phyloP scores from a whole-genome alignment of 2,329 filamentous ascomycete species.

The Phialemoniopsis sp. region DNA sequence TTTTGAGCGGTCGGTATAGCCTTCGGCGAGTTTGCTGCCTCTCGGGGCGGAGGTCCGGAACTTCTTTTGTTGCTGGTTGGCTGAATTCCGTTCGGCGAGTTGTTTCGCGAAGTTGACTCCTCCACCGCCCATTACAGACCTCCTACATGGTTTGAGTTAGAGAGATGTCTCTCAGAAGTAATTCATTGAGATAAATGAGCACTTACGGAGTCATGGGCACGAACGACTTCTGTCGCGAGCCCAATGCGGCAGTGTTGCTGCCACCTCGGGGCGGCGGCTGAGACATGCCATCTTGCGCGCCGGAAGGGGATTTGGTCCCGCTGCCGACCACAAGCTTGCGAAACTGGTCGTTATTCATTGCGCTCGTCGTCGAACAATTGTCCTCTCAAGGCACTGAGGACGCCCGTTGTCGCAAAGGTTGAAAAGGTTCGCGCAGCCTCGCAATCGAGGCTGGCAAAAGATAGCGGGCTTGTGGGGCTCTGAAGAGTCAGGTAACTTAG shows the following conservation, averaged over 20 bases:
- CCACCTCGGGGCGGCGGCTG: conserved; percentile 18
- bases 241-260: conserved; percentile 49
- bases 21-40: conserved; percentile 72
- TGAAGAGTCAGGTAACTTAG: no score
- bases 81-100: conserved; percentile 66
- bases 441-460: no score
- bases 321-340: conserved; percentile 66
- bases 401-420: no score
- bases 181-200: no score
- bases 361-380: no score
- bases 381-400: no score
- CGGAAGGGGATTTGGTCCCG: conserved; percentile 29
- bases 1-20: conserved; percentile 80
- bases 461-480: no score
- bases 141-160: conserved; percentile 37
- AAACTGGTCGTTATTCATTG: conserved; percentile 96
- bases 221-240: conserved; percentile 72
- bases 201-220: conserved; percentile 93
- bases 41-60: conserved; percentile 78
- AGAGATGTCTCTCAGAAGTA: neutral
- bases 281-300: conserved; percentile 37
- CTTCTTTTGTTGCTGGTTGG: conserved; percentile 59
- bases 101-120: conserved; percentile 77
- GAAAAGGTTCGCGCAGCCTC: no score
- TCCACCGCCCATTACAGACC: conserved; percentile 53